Base-by-base conservation (phyloP, 2,329 filamentous ascomycete genomes). In the Gremmenia infestans region DNA sequence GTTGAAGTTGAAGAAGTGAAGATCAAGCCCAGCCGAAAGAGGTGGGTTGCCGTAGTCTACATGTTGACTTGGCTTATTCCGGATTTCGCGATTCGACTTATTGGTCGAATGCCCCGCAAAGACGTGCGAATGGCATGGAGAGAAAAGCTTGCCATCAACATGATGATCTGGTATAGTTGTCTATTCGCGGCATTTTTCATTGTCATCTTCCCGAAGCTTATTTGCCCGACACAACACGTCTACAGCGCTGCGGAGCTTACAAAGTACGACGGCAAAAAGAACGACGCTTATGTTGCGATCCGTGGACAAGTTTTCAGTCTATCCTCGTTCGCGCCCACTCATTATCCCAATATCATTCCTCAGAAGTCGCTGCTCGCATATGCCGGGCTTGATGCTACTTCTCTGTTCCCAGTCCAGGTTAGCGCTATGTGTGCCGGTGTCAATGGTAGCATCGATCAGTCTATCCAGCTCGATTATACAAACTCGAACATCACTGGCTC, bases 71-170 rank as follows among this genome's bases (percentile, higher is more conserved):
- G 85, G 78, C 91, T 86, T 64, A 76, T 96, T 47, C 94, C 94
- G 5, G 92, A 97, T 69, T 88, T 96, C 65, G 67, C 87, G 45
- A 88, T 97, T 69, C 82, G 84, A 53, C 78, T 79, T 65, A 59
- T 96, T 42, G 93, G 93, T 22, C 81, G 88, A 51, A 97, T 97
- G 87, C 82, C 88, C 57, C 89, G 94, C 59, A 95, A 95, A 70
- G 94, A 99, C 71, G 85, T 99, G 8, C 88, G 92, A 23, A 80
- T 97, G 83, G 94, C 94, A 0, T 99, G 94, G 94, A 83, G 94
- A 72, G 94, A 99, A 72, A 99, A 99, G 78, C 72, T 99, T 57
- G 93, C 94, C 53, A 99, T 99, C 80, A 99, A 99, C 77, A 79
- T 99, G 71, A 81, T 97, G 68, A 99, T 99, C 70, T 99, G 95